Evolutionary conservation across 2,329 filamentous ascomycete genomes (phyloP).

Genomic region (Neospermospora avenae): DNA sequence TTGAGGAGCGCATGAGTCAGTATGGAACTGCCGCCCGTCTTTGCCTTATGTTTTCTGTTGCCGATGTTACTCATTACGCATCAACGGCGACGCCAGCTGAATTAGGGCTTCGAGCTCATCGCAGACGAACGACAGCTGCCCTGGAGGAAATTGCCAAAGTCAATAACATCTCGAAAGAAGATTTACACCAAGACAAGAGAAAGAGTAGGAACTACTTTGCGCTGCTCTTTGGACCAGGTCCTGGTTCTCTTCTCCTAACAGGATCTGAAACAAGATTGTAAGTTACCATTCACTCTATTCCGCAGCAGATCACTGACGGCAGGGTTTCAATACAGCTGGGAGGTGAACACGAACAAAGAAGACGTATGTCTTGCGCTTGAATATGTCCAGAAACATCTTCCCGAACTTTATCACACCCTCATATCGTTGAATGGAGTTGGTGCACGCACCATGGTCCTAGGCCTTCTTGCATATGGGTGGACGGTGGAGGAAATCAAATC

Average conservation of each 20-base stretch:
- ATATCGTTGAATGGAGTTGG: background rate
- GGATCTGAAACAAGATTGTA: background rate
- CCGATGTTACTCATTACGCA: background rate
- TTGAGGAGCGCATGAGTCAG: background rate
- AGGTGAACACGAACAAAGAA: background rate
- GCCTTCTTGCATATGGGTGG: conserved; percentile 1
- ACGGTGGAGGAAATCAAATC: background rate
- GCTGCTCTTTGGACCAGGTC: background rate
- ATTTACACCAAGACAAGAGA: background rate
- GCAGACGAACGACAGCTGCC: background rate
- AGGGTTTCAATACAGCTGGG: conserved; percentile 3
- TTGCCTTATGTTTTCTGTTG: background rate
- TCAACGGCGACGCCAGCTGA: background rate
- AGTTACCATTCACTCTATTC: background rate
- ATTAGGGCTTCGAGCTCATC: background rate
- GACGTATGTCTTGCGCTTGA: background rate
- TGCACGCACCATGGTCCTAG: background rate
- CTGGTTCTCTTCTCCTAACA: background rate
- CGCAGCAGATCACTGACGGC: background rate
- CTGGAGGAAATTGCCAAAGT: background rate
- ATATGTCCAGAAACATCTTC: background rate
- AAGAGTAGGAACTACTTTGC: background rate
- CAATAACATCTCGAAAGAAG: background rate
- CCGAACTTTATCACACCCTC: background rate
- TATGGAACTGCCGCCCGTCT: background rate